Evolutionary conservation across 495 filamentous ascomycete species (phyloP).

Genomic region (Penicillium taxi): DNA sequence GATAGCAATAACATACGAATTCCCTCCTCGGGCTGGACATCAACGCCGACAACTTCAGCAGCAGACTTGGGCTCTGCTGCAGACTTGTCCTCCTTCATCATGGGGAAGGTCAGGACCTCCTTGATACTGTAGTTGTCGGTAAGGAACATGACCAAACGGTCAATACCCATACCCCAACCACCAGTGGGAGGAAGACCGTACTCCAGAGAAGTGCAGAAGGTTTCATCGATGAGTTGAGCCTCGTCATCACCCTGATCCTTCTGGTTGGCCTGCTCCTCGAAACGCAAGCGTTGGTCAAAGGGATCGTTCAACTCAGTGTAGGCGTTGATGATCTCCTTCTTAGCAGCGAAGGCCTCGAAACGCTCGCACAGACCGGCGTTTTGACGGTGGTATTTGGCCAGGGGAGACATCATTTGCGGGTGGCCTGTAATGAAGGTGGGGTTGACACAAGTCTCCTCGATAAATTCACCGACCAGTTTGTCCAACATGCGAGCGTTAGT

Average conservation of each 20-base stretch:
- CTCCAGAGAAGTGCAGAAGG: conserved; percentile 77
- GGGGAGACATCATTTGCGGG: conserved; percentile 94
- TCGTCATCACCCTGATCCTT: conserved; percentile 97
- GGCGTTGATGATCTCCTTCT: conserved; percentile 90
- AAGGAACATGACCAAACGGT: conserved; percentile 94
- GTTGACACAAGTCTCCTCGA: conserved; percentile 88
- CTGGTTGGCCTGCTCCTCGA: conserved; percentile 93
- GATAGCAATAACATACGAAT: conserved; percentile 49
- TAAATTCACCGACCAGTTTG: conserved; percentile 92
- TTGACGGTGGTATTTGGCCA: conserved; percentile 87
- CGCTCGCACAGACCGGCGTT: conserved; percentile 84
- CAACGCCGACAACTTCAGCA: conserved; percentile 57
- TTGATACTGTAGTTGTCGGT: conserved; percentile 93
- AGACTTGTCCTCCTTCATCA: conserved; percentile 65
- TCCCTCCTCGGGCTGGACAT: conserved; percentile 59
- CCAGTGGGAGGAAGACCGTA: conserved; percentile 88
- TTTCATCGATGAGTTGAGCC: conserved; percentile 92
- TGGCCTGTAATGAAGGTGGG: conserved; percentile 93
- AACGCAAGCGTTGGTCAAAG: conserved; percentile 86
- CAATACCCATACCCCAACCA: conserved; percentile 96
- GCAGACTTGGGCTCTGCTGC: conserved; percentile 45
- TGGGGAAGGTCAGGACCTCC: conserved; percentile 90
- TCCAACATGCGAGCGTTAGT: conserved; percentile 98
- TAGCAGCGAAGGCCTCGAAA: conserved; percentile 96
- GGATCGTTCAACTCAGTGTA: conserved; percentile 99